phyloP scores from a whole-genome alignment of 2,329 filamentous ascomycete species.

The Pseudocercospora crystallina region DNA sequence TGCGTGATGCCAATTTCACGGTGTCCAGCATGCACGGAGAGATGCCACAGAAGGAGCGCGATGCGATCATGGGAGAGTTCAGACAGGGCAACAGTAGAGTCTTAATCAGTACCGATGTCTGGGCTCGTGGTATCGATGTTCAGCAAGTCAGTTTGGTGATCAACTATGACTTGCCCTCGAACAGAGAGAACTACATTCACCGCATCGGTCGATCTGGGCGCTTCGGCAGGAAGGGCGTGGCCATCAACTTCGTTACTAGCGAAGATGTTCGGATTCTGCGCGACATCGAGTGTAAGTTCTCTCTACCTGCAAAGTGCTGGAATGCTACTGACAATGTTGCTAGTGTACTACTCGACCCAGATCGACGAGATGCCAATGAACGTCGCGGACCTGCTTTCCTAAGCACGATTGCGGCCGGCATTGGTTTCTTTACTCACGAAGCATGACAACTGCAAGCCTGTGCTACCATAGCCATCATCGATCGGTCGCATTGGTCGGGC shows the following conservation, averaged over 20 bases:
- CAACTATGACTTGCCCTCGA: constrained; percentile 97
- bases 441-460: neutral
- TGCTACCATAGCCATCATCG: too few relatives aligned
- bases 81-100: constrained; percentile 94
- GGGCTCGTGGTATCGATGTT: constrained; percentile 97
- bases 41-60: constrained; percentile 97
- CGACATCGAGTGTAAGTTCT: constrained; percentile 81
- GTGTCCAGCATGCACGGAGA: constrained; percentile 99
- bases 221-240: constrained; percentile 97
- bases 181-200: constrained; percentile 99
- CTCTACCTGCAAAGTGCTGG: neutral
- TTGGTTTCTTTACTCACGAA: neutral
- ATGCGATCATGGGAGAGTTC: constrained; percentile 99
- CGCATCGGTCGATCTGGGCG: constrained; percentile 92
- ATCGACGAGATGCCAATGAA: constrained; percentile 99
- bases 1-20: constrained; percentile 98
- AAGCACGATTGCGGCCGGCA: neutral
- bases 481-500: too few relatives aligned
- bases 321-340: too few relatives aligned
- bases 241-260: constrained; percentile 98
- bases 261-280: constrained; percentile 96
- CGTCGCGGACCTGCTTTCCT: constrained; percentile 41
- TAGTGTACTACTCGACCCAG: constrained; percentile 92
- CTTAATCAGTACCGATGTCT: constrained; percentile 94
- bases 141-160: constrained; percentile 98